These are phyloP conservation scores for Aspergillus texensis DNA, from an alignment of 2,329 filamentous ascomycete species.

Conservation along the genomic window DNA sequence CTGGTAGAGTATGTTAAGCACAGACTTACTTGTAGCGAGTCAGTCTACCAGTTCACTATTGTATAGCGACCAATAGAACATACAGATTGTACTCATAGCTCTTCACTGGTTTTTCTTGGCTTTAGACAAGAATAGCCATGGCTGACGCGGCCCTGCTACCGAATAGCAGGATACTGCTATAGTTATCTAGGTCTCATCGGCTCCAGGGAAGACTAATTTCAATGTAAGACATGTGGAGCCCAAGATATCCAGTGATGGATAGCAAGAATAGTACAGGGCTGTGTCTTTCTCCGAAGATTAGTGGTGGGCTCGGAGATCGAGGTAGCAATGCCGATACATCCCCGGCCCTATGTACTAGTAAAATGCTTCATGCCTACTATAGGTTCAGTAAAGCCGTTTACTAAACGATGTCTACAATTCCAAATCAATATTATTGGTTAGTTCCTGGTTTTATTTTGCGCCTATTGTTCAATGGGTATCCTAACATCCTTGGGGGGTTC, in stretches of 20 bases:
- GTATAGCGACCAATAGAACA: background rate
- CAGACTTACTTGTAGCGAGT: background rate
- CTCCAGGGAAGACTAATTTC: background rate
- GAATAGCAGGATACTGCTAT: background rate
- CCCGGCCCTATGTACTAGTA: background rate
- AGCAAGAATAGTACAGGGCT: background rate
- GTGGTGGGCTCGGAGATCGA: background rate
- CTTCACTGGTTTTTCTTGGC: background rate
- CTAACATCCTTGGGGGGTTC: background rate
- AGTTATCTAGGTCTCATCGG: background rate
- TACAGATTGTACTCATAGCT: background rate
- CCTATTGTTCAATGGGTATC: background rate
- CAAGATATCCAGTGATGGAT: background rate
- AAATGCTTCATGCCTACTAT: background rate
- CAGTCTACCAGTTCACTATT: background rate
- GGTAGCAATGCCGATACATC: background rate
- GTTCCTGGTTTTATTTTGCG: background rate
- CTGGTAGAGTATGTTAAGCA: background rate
- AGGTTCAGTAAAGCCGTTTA: background rate
- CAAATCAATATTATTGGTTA: background rate
- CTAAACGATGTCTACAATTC: background rate
- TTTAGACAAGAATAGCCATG: background rate
- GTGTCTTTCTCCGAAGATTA: background rate
- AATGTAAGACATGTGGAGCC: background rate
- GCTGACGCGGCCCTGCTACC: background rate